phyloP scores from a whole-genome alignment of 352 stramenopile genomes.

The Pythium monospermum region DNA sequence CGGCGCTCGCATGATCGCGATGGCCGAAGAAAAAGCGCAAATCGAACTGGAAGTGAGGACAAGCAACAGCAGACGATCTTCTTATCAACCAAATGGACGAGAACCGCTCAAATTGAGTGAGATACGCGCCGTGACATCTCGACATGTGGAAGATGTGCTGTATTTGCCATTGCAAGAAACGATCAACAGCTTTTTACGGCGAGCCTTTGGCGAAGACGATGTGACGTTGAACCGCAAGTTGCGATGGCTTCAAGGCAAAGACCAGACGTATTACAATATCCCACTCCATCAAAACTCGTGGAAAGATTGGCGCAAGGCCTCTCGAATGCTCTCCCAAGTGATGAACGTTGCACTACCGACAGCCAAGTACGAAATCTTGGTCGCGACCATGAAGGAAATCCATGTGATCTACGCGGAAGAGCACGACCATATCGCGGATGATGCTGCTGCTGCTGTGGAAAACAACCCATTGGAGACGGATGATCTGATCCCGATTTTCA shows the following conservation, averaged over 20 bases:
- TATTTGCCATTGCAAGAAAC: conserved; percentile 62
- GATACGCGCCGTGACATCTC: conserved; percentile 52
- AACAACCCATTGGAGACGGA: conserved; percentile 65
- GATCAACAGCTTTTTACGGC: conserved; percentile 51
- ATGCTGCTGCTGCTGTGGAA: too few species aligned
- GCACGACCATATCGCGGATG: conserved; percentile 47
- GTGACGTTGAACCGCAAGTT: conserved; percentile 78
- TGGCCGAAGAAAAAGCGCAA: conserved; percentile 39
- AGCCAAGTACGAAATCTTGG: conserved; percentile 76
- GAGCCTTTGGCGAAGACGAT: conserved; percentile 71
- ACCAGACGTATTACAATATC: conserved; percentile 89
- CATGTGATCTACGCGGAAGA: conserved; percentile 74
- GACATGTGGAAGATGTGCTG: conserved; percentile 80
- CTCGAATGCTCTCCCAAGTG: conserved; percentile 63
- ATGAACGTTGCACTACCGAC: conserved; percentile 43
- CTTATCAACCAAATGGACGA: not conserved
- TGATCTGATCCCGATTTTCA: conserved; percentile 88
- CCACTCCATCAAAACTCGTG: conserved; percentile 74
- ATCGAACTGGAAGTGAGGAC: conserved; percentile 20
- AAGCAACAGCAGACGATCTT: conserved; percentile 4
- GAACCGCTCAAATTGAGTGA: conserved; percentile 45
- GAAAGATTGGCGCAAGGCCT: conserved; percentile 81
- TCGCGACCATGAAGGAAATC: conserved; percentile 70
- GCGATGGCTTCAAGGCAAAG: conserved; percentile 87
- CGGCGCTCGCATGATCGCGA: conserved; percentile 48